Conservation (phyloP, 306 rosid genomes). For the Adenanthera pavonina region DNA sequence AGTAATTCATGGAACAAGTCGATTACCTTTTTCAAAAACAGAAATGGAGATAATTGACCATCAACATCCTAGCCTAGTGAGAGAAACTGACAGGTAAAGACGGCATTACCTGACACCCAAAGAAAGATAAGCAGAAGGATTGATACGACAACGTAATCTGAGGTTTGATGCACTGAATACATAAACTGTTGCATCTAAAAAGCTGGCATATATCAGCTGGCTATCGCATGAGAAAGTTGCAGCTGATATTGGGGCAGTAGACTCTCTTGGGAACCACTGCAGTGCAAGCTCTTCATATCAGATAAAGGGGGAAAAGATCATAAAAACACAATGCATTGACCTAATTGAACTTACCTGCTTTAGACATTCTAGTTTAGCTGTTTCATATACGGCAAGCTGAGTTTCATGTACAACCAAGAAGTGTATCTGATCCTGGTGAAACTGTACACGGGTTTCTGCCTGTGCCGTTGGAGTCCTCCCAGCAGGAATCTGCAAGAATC, state of each 20-base stretch:
- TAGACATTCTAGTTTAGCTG: constrained; percentile 79
- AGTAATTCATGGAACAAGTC: not conserved
- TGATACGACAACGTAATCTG: constrained; percentile 84
- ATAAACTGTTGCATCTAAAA: constrained; percentile 79
- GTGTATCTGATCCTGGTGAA: constrained; percentile 88
- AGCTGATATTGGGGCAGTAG: constrained; percentile 89
- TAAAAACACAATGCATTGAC: constrained; percentile 13
- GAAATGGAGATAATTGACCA: not conserved
- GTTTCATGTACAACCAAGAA: constrained; percentile 96
- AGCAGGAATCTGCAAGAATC: constrained; percentile 78
- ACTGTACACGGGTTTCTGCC: constrained; percentile 97
- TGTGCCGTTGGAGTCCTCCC: constrained; percentile 82
- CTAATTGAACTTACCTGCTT: constrained; percentile 62
- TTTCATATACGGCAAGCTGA: constrained; percentile 92
- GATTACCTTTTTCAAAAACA: not conserved
- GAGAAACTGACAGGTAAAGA: constrained; percentile 6
- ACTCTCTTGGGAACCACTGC: constrained; percentile 81
- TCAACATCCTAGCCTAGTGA: not conserved
- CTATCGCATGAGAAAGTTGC: constrained; percentile 99
- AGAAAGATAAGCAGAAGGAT: constrained; percentile 83
- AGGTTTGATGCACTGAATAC: constrained; percentile 82
- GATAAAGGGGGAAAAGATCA: constrained; percentile 24
- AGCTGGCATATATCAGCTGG: constrained; percentile 89
- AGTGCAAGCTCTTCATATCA: constrained; percentile 38
- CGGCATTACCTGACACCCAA: constrained; percentile 74